Evolutionary conservation across 345 rosid genomes (phyloP), one percentile per base, ranked within the genome.

Genomic region (Eucalyptus brandiana): DNA sequence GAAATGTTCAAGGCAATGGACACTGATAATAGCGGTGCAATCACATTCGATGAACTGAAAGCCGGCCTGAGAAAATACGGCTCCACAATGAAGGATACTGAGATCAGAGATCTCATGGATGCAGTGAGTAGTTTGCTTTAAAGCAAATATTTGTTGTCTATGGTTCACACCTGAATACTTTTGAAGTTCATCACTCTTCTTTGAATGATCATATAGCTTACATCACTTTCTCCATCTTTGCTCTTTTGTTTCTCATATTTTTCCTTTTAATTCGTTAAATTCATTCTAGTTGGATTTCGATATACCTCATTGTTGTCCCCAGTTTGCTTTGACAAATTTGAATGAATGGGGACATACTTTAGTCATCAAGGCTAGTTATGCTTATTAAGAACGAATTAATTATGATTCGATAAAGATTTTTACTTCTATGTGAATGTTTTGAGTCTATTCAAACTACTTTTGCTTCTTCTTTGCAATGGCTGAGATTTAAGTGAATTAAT

Each of bases 61-160:
- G 99, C 98, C 69, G 99, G 99, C 89, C 92, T 97, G 85, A 92
- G 96, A 96, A 95, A 96, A 96, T 97, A 97, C 90, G 99, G 99
- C 90, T 96, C 99, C 76, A 98, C 99, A 67, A 88, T 98, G 94
- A 95, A 98, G 91, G 99, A 98, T 88, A 93, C 94, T n/a, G 99
- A 98, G 95, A 98, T 98, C 65, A 97, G 97, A 53, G 96, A 96
- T 93, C 99, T 98, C 81, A 98, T 98, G 99, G 98, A 96, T 91
- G 99, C 99, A 37, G 99, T 98, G 95, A 91, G 97, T 89, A 85
- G 80, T 89, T 89, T 89, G 88, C 42, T 91, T 89, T 87, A 26
- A 50, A 37, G 50, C 42, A 32, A 47, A n/a, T 83, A 18, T 44
- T 86, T 42, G 80, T 87, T 58, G 14, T 30, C n/a, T 15, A 19